Conservation (phyloP, 225 moss, liverwort and hornwort genomes). For the Asterella californica region DNA sequence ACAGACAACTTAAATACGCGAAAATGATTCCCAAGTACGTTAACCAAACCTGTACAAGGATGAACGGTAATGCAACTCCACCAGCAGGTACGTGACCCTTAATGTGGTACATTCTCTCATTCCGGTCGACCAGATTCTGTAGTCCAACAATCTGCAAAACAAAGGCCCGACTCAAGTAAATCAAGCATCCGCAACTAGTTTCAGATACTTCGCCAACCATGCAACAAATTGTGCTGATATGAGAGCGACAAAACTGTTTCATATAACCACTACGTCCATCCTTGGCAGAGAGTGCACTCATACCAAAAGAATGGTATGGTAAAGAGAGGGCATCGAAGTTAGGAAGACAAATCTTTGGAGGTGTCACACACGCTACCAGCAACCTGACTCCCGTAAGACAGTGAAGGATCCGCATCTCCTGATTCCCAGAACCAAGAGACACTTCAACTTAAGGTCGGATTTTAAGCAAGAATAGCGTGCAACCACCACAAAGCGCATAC, state of each 20-base stretch:
- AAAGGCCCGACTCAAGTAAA: not conserved
- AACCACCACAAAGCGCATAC: slow-evolving; percentile 24
- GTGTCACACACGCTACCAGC: not conserved
- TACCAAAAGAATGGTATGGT: too few species aligned
- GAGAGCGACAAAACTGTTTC: too few species aligned
- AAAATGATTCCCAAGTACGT: not conserved
- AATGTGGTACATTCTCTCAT: slow-evolving; percentile 76
- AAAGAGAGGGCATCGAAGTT: too few species aligned
- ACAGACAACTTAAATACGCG: not conserved
- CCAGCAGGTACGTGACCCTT: slow-evolving; percentile 81
- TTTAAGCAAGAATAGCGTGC: not conserved
- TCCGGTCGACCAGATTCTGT: slow-evolving; percentile 81
- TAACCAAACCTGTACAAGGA: slow-evolving; percentile 79
- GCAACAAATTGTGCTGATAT: not conserved
- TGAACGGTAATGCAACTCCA: slow-evolving; percentile 95
- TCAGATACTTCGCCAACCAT: not conserved
- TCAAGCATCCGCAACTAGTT: not conserved
- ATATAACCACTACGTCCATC: too few species aligned
- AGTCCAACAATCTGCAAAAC: slow-evolving; percentile 66
- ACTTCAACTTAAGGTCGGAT: not conserved
- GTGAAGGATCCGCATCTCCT: not conserved
- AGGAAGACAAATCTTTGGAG: not conserved
- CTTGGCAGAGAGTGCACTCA: too few species aligned
- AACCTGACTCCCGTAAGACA: not conserved
- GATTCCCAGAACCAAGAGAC: not conserved